A percentile compares a stretch with the other conserved stretches of the same genome.
Conservation (phyloP, 495 filamentous ascomycete genomes). For the Podospora fimiseda region DNA sequence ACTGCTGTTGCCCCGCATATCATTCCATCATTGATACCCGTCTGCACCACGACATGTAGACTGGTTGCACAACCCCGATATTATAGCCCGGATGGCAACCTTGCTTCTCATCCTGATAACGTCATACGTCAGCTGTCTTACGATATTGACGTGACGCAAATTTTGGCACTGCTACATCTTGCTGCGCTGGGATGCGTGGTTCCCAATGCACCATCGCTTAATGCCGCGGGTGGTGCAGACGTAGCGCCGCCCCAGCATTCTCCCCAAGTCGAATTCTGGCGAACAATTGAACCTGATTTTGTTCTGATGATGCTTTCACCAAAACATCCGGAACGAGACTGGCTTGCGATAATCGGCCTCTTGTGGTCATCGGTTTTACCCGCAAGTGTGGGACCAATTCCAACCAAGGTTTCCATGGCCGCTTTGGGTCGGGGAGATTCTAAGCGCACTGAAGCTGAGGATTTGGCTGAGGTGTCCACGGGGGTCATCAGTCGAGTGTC, state of each 20-base stretch:
- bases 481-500: conserved; percentile 38
- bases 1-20: conserved; percentile 36
- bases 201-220: conserved; percentile 1
- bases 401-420: conserved; percentile 13
- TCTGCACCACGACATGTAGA: conserved; percentile 32
- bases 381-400: conserved; percentile 39
- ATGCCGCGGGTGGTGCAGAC: not conserved
- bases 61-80: conserved; percentile 26
- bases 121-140: conserved; percentile 17
- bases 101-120: conserved; percentile 19
- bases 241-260: conserved; percentile 9
- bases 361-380: conserved; percentile 38
- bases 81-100: conserved; percentile 20
- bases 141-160: conserved; percentile 35
- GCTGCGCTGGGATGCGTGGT: conserved; percentile 34
- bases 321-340: conserved; percentile 40
- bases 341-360: conserved; percentile 33
- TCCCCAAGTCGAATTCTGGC: conserved; percentile 37
- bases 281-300: conserved; percentile 40
- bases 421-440: not conserved
- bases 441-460: conserved; percentile 9
- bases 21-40: conserved; percentile 34
- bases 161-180: conserved; percentile 35
- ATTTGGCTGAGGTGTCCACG: conserved; percentile 26
- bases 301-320: conserved; percentile 38